Evolutionary conservation across 345 rosid species (phyloP), one percentile per base, ranked within the genome.

Genomic region (Populus davidiana): DNA sequence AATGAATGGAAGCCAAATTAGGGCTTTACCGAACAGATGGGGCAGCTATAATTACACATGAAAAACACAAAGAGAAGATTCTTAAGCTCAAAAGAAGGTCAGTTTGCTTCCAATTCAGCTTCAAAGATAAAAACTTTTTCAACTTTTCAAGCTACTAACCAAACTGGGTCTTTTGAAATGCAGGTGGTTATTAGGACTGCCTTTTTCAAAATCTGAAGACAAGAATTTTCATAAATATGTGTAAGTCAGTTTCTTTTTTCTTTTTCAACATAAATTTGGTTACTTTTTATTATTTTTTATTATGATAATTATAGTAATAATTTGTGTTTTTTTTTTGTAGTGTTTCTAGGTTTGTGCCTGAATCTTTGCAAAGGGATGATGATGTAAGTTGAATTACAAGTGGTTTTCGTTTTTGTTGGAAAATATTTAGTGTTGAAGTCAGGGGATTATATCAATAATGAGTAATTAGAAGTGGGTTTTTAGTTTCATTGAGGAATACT

Each of bases 161-260:
- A 44, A 5, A 17, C 44, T 12, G 69, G 31, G 69, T 47, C 27
- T 62, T 3, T 18, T 50, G 47, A 62, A 5, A 29, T 85, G 81
- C 85, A 94, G 98, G 86, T 91, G 97, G 96, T 84, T 94, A 77
- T 82, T 92, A 83, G 97, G 91, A 69, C 84, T 82, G 49, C 83
- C 87, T 8, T 31, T 84, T 10, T 80, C 90, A 73, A 81, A 80
- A 73, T 77, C 85, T 0, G 76, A 86, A 65, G 62, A 62, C 20
- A 71, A 88, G 65, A 77, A 88, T 73, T 80, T 89, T 85, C 79
- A 86, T 23, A 83, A 82, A 23, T 21, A 76, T 39, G 79, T 77
- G 97, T 92, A 74, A 78, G 87, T 84, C 23, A 8, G 14, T 8
- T 38, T 36, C 4, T 64, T 71, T 71, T 76, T 79, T 38, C 50